A percentile compares a stretch with the other conserved stretches of the same genome.
phyloP scores from a whole-genome alignment of 2,329 filamentous ascomycete species.

The Cyphellophora europaea region DNA sequence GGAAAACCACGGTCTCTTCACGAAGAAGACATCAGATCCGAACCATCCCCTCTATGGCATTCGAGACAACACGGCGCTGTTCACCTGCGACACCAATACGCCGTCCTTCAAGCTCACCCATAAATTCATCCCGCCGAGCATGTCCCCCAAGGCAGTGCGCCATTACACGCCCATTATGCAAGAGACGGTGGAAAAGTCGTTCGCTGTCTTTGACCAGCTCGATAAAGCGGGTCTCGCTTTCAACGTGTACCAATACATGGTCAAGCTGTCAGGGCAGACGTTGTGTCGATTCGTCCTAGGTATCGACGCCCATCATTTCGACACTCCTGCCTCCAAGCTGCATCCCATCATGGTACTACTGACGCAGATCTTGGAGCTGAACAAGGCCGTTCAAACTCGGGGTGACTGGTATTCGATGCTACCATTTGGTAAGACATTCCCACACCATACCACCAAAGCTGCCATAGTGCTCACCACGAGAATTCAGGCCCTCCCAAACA shows the following conservation, averaged over 20 bases:
- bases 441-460: not conserved
- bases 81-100: constrained; percentile 21
- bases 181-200: constrained; percentile 41
- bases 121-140: constrained; percentile 52
- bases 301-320: constrained; percentile 37
- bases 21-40: constrained; percentile 33
- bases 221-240: constrained; percentile 36
- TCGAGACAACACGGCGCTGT: constrained; percentile 22
- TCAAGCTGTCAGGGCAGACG: constrained; percentile 36
- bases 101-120: constrained; percentile 35
- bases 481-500: constrained; percentile 24
- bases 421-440: constrained; percentile 47
- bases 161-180: constrained; percentile 55
- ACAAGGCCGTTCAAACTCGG: constrained; percentile 48
- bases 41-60: constrained; percentile 23
- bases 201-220: constrained; percentile 38
- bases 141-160: constrained; percentile 50
- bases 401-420: constrained; percentile 48
- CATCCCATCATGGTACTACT: constrained; percentile 45
- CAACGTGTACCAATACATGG: constrained; percentile 42
- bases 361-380: constrained; percentile 43
- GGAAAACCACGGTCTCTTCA: constrained; percentile 42
- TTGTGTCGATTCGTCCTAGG: constrained; percentile 37
- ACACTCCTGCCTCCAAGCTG: constrained; percentile 32
- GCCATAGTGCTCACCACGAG: not conserved